These are phyloP conservation scores for Metschnikowia drakensbergensis DNA, from an alignment of 805 yeast genomes.

Conservation along the genomic window DNA sequence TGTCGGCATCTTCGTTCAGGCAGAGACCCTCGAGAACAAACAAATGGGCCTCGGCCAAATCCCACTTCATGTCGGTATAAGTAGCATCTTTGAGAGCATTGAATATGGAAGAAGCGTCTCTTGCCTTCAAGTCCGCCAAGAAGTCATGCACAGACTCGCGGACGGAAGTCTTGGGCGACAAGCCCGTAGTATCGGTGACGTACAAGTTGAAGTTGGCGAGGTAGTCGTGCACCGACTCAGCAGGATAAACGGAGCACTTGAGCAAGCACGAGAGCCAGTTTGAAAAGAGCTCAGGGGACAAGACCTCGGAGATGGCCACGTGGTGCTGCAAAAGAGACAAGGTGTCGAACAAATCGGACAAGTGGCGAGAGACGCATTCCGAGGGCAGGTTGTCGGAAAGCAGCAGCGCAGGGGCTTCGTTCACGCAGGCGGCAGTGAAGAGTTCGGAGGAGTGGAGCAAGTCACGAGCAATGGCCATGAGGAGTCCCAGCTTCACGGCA, in stretches of 20 bases:
- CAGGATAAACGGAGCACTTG: slow-evolving; percentile 40
- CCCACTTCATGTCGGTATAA: background rate
- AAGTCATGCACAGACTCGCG: slow-evolving; percentile 63
- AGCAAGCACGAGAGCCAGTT: slow-evolving; percentile 29
- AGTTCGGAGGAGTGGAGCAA: slow-evolving; percentile 16
- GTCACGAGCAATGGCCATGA: slow-evolving; percentile 22
- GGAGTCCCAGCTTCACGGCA: slow-evolving; percentile 15
- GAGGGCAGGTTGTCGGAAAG: background rate
- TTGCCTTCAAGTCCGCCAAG: slow-evolving; percentile 44
- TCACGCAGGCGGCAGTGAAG: background rate
- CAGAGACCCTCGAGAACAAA: slow-evolving; percentile 41
- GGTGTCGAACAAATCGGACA: slow-evolving; percentile 32
- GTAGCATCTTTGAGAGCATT: background rate
- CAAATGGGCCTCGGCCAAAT: slow-evolving; percentile 37
- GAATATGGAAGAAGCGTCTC: slow-evolving; percentile 30
- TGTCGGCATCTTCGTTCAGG: slow-evolving; percentile 35
- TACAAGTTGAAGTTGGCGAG: slow-evolving; percentile 60
- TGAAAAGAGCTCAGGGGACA: slow-evolving; percentile 12
- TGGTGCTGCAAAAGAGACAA: slow-evolving; percentile 29
- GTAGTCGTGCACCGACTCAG: slow-evolving; percentile 46
- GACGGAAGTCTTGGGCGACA: slow-evolving; percentile 46
- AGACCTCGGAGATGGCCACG: slow-evolving; percentile 18
- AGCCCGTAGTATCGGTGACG: slow-evolving; percentile 71
- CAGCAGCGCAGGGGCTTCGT: background rate
- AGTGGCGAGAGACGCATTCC: background rate